These are phyloP conservation scores for Penicillium malachiteum DNA, from an alignment of 495 filamentous ascomycete genomes.

Conservation along the genomic window DNA sequence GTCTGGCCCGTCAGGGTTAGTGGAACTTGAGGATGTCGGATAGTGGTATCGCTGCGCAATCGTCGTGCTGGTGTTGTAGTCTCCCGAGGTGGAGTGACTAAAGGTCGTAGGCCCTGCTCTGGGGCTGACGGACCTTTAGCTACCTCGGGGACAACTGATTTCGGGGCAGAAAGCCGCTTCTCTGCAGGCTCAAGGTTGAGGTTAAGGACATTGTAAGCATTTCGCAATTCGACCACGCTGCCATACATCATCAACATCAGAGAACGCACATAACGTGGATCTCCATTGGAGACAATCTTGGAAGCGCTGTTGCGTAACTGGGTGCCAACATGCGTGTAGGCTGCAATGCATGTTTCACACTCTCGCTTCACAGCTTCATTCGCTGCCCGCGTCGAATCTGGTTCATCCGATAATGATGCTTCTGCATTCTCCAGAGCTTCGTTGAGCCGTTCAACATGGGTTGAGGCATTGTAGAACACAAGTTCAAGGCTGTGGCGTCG, in stretches of 20 bases:
- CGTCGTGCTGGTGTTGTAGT: conserved; percentile 48
- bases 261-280: conserved; percentile 76
- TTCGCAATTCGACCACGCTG: conserved; percentile 72
- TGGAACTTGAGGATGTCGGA: conserved; percentile 54
- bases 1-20: conserved; percentile 28
- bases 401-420: conserved; percentile 35
- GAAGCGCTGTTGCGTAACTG: conserved; percentile 68
- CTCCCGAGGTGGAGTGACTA: conserved; percentile 63
- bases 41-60: conserved; percentile 60
- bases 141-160: conserved; percentile 25
- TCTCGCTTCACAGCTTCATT: conserved; percentile 62
- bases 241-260: conserved; percentile 79
- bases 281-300: conserved; percentile 69
- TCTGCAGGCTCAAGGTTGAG: conserved; percentile 23
- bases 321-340: conserved; percentile 72
- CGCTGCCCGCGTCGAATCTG: conserved; percentile 42
- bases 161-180: conserved; percentile 25
- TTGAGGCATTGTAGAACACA: conserved; percentile 73
- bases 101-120: conserved; percentile 43
- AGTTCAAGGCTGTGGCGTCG: conserved; percentile 73
- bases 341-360: conserved; percentile 68
- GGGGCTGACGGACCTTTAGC: conserved; percentile 20
- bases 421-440: conserved; percentile 68
- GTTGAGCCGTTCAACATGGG: conserved; percentile 72
- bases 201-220: conserved; percentile 48